Evolutionary conservation across 2,329 filamentous ascomycete genomes (phyloP).

Genomic region (Zasmidium cellare): DNA sequence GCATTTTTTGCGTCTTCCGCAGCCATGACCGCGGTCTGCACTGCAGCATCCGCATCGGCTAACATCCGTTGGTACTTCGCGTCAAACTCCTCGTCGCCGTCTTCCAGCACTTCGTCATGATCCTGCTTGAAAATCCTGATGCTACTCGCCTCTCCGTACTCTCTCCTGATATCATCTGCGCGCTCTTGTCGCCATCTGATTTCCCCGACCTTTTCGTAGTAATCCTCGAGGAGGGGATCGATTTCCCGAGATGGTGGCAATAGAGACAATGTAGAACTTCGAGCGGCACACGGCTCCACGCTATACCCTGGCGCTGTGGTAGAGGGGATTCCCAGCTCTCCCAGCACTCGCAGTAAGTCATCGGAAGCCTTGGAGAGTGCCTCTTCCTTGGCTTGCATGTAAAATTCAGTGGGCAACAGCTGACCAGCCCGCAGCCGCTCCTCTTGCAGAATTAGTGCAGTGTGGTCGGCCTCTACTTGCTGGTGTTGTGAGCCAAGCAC

Average conservation of each 20-base stretch:
- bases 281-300: not conserved
- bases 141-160: not conserved
- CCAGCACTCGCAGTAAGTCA: not conserved
- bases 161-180: not conserved
- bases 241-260: not conserved
- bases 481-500: too few species aligned
- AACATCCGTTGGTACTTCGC: not conserved
- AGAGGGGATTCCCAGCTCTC: not conserved
- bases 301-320: not conserved
- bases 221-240: conserved; percentile 1
- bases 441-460: too few species aligned
- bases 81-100: not conserved
- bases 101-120: not conserved
- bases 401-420: not conserved
- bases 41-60: not conserved
- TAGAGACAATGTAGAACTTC: not conserved
- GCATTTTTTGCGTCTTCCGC: not conserved
- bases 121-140: not conserved
- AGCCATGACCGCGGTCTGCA: not conserved
- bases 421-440: too few species aligned
- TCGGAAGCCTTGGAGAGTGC: not conserved
- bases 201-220: conserved; percentile 6
- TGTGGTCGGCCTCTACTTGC: not conserved
- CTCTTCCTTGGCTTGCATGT: not conserved
- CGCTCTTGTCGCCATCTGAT: not conserved